A percentile compares a stretch with the other conserved stretches of the same genome.
phyloP scores from a whole-genome alignment of 352 stramenopile species.

The Pythium biforme region DNA sequence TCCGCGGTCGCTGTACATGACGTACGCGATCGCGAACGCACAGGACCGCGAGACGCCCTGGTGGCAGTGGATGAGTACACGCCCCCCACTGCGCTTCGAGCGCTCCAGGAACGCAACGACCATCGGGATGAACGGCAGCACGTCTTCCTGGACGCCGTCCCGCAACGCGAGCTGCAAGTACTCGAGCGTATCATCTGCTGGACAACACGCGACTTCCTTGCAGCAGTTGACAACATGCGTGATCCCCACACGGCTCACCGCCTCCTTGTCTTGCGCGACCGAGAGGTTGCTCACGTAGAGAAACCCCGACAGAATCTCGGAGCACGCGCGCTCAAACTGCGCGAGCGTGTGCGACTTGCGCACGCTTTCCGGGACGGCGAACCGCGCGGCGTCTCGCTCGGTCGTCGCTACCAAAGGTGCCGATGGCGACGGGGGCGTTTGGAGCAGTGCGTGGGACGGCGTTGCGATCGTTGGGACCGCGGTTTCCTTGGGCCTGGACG shows the following conservation, averaged over 20 bases:
- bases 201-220: conserved; percentile 31
- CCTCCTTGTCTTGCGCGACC: conserved; percentile 34
- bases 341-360: conserved; percentile 45
- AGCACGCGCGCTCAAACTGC: conserved; percentile 47
- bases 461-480: conserved; percentile 10
- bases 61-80: conserved; percentile 67
- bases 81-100: conserved; percentile 23
- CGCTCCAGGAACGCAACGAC: conserved; percentile 49
- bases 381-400: conserved; percentile 10
- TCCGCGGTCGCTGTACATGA: conserved; percentile 45
- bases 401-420: no score
- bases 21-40: conserved; percentile 58
- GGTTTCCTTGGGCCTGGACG: not conserved
- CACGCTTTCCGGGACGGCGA: conserved; percentile 59
- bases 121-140: conserved; percentile 54
- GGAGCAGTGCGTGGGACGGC: conserved; percentile 12
- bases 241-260: conserved; percentile 39
- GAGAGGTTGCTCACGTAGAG: conserved; percentile 60
- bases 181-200: not conserved
- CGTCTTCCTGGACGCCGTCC: conserved; percentile 63
- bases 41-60: conserved; percentile 73
- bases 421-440: not conserved
- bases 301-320: conserved; percentile 50
- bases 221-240: conserved; percentile 64
- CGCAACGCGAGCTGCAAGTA: conserved; percentile 41